Percentiles rank a stretch among this genome's conserved stretches.
These are phyloP conservation scores for Penicillium rolfsii DNA, from an alignment of 2,329 filamentous ascomycete species.

Conservation along the genomic window DNA sequence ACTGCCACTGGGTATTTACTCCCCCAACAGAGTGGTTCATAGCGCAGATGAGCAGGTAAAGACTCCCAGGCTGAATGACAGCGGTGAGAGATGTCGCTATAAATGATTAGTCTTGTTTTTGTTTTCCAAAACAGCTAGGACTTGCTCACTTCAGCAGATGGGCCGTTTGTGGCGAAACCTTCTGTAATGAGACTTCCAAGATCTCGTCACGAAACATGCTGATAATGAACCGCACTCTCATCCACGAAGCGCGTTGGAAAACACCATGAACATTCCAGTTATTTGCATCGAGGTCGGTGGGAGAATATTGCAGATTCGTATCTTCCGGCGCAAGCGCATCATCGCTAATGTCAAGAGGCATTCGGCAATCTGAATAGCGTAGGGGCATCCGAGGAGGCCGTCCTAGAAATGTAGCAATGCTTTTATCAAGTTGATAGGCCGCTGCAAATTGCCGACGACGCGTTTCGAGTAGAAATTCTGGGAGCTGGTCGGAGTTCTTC, in stretches of 20 bases:
- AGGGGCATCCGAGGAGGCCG: slow-evolving; percentile 32
- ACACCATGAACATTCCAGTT: slow-evolving; percentile 26
- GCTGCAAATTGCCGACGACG: slow-evolving; percentile 33
- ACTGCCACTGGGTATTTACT: slow-evolving; percentile 27
- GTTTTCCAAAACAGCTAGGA: neutral
- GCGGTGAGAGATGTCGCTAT: slow-evolving; percentile 30
- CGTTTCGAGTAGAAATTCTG: slow-evolving; percentile 29
- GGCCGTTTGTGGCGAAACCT: slow-evolving; percentile 19
- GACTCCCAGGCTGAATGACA: slow-evolving; percentile 28
- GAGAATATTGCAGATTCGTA: slow-evolving; percentile 10
- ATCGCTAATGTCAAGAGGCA: slow-evolving; percentile 33
- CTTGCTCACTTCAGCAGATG: slow-evolving; percentile 25
- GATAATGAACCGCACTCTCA: slow-evolving; percentile 31
- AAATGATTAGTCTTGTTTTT: neutral
- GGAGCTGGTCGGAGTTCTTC: slow-evolving; percentile 16
- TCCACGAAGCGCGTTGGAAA: slow-evolving; percentile 30
- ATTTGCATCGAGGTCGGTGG: slow-evolving; percentile 20
- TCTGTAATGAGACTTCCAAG: slow-evolving; percentile 30
- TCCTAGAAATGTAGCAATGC: slow-evolving; percentile 34
- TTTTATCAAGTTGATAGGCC: slow-evolving; percentile 36
- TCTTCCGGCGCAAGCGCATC: slow-evolving; percentile 19
- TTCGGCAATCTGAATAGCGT: slow-evolving; percentile 29
- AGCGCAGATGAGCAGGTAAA: slow-evolving; percentile 29
- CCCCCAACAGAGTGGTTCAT: slow-evolving; percentile 25
- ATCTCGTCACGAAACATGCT: slow-evolving; percentile 34